Base-by-base conservation (phyloP, 148 eudicot species). In the Vaccinium macrocarpon region DNA sequence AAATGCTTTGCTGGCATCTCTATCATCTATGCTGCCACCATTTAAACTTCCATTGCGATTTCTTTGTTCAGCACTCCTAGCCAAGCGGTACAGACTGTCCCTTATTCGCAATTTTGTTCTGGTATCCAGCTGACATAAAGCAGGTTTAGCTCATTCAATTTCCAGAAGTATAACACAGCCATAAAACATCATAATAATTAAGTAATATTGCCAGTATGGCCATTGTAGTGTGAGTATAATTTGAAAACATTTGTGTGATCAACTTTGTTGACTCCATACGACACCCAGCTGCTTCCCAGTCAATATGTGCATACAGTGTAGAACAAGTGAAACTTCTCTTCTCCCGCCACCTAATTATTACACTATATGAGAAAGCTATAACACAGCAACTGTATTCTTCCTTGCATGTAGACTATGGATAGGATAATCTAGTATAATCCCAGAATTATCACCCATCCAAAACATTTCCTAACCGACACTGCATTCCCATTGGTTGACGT, bases 81-180 rank as follows among this genome's bases (percentile, higher is more conserved):
- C 98, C 85, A 95, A 91, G 83, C 98, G 96, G 84, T 94, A 95
- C 73, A 95, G 90, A 86, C 98, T 93, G 86, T 95, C 98, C 90
- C 96, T 91, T 84, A 95, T 95, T 90, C 94, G 93, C 73, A 95
- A 80, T 83, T 92, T 95, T 52, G 93, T 95, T 86, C 91, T 90
- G 73, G 87, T 81, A 86, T 94, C 98, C 91, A 95, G 85, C 98
- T 95, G 91, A 81, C 83, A 88, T 21, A 53, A 82, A 91, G 8
- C 83, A 89, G 79, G 82, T 68, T 77, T 21, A 85, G 80, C 52
- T 72, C 75, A 81, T 32, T 84, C 76, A 91, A 82, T 68, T 78
- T 56, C 71, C 32, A 86, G 32, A 81, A n/a, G 19, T 15, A 57
- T 9, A 59, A 70, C 56, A 53, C 21, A 82, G 32, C 50, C 29